phyloP scores from a whole-genome alignment of 2,329 filamentous ascomycete genomes.

The Cladosporium sp. region DNA sequence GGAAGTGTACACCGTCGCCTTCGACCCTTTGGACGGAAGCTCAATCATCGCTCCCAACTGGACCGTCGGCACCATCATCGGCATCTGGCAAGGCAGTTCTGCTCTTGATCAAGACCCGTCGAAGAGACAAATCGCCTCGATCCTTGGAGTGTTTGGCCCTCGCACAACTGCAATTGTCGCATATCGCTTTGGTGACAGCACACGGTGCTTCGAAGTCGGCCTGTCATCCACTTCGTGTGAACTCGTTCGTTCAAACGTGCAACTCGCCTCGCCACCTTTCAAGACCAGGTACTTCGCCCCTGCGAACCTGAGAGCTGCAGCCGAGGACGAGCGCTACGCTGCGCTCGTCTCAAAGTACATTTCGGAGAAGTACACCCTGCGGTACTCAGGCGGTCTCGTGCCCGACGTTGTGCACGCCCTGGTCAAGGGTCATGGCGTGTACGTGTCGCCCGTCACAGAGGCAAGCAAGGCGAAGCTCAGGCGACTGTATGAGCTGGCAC shows the following conservation, averaged over 20 bases:
- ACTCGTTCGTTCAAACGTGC: conserved; percentile 42
- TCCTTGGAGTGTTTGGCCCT: conserved; percentile 34
- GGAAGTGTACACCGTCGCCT: conserved; percentile 56
- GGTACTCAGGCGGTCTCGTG: conserved; percentile 59
- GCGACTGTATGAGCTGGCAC: conserved; percentile 56
- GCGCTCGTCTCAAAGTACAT: conserved; percentile 49
- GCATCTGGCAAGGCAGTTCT: conserved; percentile 45
- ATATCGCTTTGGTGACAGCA: conserved; percentile 36
- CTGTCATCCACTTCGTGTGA: conserved; percentile 30
- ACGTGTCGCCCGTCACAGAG: conserved; percentile 54
- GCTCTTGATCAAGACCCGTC: conserved; percentile 24
- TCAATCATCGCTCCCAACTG: conserved; percentile 48
- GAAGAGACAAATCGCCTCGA: conserved; percentile 29
- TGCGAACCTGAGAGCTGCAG: conserved; percentile 57
- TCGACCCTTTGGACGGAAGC: conserved; percentile 61
- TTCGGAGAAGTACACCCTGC: conserved; percentile 52
- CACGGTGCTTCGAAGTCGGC: conserved; percentile 52
- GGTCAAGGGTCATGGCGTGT: conserved; percentile 59
- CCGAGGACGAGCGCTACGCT: conserved; percentile 49
- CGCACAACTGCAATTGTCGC: conserved; percentile 49
- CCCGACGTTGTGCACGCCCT: conserved; percentile 58
- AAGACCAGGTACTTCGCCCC: conserved; percentile 59
- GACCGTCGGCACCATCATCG: conserved; percentile 53
- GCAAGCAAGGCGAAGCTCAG: conserved; percentile 55
- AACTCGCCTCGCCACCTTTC: conserved; percentile 36